Evolutionary conservation across 495 filamentous ascomycete genomes (phyloP), one percentile per base, ranked within the genome.

Genomic region (Rusavskia elegans): DNA sequence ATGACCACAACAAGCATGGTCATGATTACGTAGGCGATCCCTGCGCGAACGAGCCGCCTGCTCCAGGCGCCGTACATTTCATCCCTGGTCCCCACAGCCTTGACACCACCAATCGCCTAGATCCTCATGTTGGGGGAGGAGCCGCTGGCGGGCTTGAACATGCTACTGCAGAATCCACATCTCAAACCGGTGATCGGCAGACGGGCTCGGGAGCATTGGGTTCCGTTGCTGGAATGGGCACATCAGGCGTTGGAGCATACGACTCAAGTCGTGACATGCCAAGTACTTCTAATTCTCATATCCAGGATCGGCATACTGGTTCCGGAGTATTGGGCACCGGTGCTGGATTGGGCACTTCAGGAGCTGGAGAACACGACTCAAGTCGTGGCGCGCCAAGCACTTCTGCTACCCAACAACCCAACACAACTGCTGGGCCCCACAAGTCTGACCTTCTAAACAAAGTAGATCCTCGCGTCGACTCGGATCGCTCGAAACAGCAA

Each of bases 391-490:
- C 45, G 13, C 45, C 23, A 14, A 27, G 30, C 7, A 45, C 32
- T 29, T 25, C 20, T 5, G 48, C 46, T 20, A 17, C 46, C 37
- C 50, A 40, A 49, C 14, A n/a, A 40, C 16, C n/a, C 32, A n/a
- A 17, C 13, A 53, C 59, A 51, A 73, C 64, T 38, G 55, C 59
- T 40, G 67, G 69, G 11, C 72, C 74, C 2, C 71, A 77, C 65
- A 58, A 57, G 41, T 76, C 70, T 27, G 68, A 76, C 51, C 13
- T 78, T 14, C 66, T 72, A 49, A 83, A 82, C 66, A 77, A 78
- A 59, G 56, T 59, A 46, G 75, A 78, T 58, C 58, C 58, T 6
- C 50, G 53, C 7, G 53, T 58, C 13, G 53, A 60, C 39, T 54
- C 55, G 49, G 56, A 58, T 58, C 40, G 53, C 16, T 59, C 57